These are phyloP conservation scores for Xylariaceae sp. DNA, from an alignment of 2,329 filamentous ascomycete genomes.

Conservation along the genomic window DNA sequence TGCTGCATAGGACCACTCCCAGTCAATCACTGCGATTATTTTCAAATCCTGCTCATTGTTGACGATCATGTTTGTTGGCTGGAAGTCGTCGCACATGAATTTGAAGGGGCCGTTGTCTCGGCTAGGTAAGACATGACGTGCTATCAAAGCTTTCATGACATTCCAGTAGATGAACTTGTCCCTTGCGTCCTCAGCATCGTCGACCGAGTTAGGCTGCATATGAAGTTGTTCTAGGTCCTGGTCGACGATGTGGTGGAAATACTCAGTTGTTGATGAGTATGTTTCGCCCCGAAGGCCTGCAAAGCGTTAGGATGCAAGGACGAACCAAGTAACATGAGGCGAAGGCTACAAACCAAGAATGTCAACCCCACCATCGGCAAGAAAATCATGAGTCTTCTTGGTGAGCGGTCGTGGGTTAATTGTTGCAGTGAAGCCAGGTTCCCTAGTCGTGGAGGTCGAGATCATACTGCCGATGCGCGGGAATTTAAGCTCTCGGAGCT, in stretches of 20 bases:
- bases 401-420: constrained; percentile 12
- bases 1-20: constrained; percentile 18
- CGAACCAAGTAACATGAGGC: neutral
- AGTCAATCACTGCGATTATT: constrained; percentile 15
- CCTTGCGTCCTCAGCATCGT: constrained; percentile 17
- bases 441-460: neutral
- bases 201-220: constrained; percentile 11
- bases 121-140: constrained; percentile 12
- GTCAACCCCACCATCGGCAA: constrained; percentile 1
- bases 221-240: constrained; percentile 10
- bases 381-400: constrained; percentile 11
- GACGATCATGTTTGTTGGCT: constrained; percentile 17
- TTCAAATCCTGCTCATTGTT: constrained; percentile 14
- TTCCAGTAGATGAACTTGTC: constrained; percentile 18
- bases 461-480: constrained; percentile 13
- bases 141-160: constrained; percentile 15
- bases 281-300: constrained; percentile 9
- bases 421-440: constrained; percentile 2
- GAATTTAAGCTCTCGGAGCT: constrained; percentile 14
- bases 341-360: constrained; percentile 2
- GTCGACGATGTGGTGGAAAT: constrained; percentile 16
- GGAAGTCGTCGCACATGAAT: constrained; percentile 17
- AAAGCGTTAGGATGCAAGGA: neutral
- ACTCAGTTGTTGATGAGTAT: constrained; percentile 16
- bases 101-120: constrained; percentile 13